Base-by-base conservation (phyloP, 1,284 basidiomycete species). In the Cryptococcus floricola region DNA sequence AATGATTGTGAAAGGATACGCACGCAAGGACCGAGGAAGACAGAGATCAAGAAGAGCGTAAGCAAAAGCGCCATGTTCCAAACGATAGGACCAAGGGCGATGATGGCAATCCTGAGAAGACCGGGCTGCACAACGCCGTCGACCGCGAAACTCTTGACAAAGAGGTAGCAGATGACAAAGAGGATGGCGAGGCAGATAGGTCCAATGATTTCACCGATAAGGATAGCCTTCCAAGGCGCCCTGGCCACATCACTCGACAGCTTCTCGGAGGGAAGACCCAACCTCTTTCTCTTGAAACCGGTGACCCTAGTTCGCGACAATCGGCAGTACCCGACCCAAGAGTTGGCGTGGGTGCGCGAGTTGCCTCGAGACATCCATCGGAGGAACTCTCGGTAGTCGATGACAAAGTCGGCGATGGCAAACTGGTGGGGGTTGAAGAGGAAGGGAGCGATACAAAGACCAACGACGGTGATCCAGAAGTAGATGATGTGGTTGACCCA, bases 321-420 rank as follows among this genome's bases (percentile, higher is more conserved):
- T 57, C 93, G 88, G 75, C 93, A 97, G 78, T 96, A 97, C 0
- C 93, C 93, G 62, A 96, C 94, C 93, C 93, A 97, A 5, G 92
- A 95, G 77, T 95, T 97, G 70, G 85, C 89, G 78, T 96, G 93
- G n/a, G 91, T 90, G 23, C 91, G 83, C 50, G 92, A 95, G 78
- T 97, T 97, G 57, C 93, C 93, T 61, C 93, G 85, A 51, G 87
- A 93, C 91, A 97, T 96, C 93, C 93, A 97, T 63, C 93, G 84
- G 64, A 97, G 79, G 81, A 93, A 96, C 79, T 97, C 93, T 69
- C 92, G 84, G 76, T 97, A 97, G 77, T 97, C 93, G 70, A 96
- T 90, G 75, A 96, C 85, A 76, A 95, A 97, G 77, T 97, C 93
- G 52, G 90, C 84, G 75, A 90, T 87, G 27, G 90, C 89, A 79